Evolutionary conservation across 2,329 filamentous ascomycete genomes (phyloP).

Genomic region (Monilinia polystroma): DNA sequence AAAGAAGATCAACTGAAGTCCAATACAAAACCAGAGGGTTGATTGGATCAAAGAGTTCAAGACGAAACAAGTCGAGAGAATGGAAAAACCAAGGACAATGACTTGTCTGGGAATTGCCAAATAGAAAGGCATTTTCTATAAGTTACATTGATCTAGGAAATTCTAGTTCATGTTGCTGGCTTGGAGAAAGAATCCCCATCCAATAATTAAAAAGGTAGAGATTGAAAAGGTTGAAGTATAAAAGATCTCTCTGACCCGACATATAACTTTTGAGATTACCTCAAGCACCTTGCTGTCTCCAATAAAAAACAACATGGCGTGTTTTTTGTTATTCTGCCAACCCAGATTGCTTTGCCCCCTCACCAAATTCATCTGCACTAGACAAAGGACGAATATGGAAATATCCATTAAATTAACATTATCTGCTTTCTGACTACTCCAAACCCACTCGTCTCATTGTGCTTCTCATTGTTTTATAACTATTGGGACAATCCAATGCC

Average conservation of each 20-base stretch:
- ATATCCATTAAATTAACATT: slow-evolving; percentile 11
- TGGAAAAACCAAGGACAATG: neutral
- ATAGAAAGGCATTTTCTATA: neutral
- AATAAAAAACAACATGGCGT: neutral
- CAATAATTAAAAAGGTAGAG: neutral
- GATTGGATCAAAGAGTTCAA: slow-evolving; percentile 1
- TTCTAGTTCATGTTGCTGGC: neutral
- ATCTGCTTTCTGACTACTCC: neutral
- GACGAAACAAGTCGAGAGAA: slow-evolving; percentile 3
- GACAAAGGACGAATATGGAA: slow-evolving; percentile 5
- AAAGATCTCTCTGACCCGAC: neutral
- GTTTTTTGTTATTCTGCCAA: neutral
- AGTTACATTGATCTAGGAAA: neutral
- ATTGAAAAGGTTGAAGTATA: neutral
- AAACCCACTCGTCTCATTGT: too few relatives aligned
- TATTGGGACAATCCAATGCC: too few relatives aligned
- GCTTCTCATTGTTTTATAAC: too few relatives aligned
- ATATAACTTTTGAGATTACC: neutral
- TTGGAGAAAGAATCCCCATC: neutral
- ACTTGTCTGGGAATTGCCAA: slow-evolving; percentile 1
- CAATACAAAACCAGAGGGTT: slow-evolving; percentile 10
- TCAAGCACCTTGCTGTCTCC: neutral
- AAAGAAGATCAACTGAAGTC: slow-evolving; percentile 3
- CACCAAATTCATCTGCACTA: neutral
- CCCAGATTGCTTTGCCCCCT: neutral